Evolutionary conservation across 805 yeast genomes (phyloP), one percentile per base, ranked within the genome.

Genomic region (Wickerhamomyces bovis): DNA sequence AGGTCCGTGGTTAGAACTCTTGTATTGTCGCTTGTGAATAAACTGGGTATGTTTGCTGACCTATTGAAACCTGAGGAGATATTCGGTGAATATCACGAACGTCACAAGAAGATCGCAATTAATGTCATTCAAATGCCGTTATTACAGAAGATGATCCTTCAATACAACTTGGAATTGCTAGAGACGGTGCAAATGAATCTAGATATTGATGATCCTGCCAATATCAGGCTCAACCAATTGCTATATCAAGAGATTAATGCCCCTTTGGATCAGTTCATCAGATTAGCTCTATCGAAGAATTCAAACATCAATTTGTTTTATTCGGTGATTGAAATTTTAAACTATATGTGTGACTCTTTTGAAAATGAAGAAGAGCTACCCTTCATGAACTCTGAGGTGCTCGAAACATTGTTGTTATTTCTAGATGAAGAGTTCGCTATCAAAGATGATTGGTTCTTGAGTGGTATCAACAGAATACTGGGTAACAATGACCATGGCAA

Each of bases 161-260:
- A 75, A 0, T 77, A 73, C 57, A 65, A 78, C 2, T 69, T 78
- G 61, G 89, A 84, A 55, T 64, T 80, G 3, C 53, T 83, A 19
- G 89, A 83, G 53, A 64, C 68, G 0, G 60, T 79, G 16, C 55
- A 66, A 23, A 44, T 49, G 26, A 53, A 47, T 28, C 19, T 50
- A 12, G 39, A 41, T 4, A 30, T 41, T 10, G 52, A 51, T n/a
- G 55, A 52, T 21, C 28, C 12, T 4, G 41, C 41, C n/a, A 33
- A 10, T 33, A 5, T 33, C 13, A 33, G 36, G 36, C 42, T 46
- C 12, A 41, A 48, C 21, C 41, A 45, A 13, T 9, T 39, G 13
- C 3, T 52, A 2, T 10, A 50, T 15, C 9, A 4, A 15, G 47
- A 43, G 19, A 23, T 48, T 4, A 39, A 33, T 6, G 23, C 36